phyloP scores from a whole-genome alignment of 78 protist genomes.

The Bigelowiella natans region DNA sequence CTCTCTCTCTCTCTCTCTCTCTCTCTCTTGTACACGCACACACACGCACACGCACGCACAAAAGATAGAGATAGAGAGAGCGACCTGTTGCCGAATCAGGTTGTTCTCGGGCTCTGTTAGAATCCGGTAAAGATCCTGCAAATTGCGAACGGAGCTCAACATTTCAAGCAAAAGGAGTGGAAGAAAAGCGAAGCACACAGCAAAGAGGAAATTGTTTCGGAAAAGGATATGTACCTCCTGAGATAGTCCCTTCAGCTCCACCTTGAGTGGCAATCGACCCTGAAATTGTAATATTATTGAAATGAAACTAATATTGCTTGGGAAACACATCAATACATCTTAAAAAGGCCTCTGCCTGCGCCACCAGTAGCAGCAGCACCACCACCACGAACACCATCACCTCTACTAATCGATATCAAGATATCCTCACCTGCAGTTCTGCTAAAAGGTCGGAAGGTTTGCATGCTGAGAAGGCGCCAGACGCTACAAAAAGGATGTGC shows the following conservation, averaged over 20 bases:
- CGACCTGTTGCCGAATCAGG: slow-evolving; percentile 65
- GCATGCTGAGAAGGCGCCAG: slow-evolving; percentile 72
- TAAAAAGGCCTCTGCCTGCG: too few relatives aligned
- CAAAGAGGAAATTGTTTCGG: background rate
- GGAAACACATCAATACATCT: too few relatives aligned
- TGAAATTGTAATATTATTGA: slow-evolving; percentile 17
- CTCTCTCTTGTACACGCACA: too few relatives aligned
- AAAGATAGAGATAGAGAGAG: too few relatives aligned
- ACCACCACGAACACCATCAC: too few relatives aligned
- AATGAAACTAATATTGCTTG: too few relatives aligned
- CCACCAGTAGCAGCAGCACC: too few relatives aligned
- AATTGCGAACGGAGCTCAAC: background rate
- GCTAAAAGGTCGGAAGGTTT: slow-evolving; percentile 48
- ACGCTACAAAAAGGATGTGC: slow-evolving; percentile 70
- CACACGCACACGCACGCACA: too few relatives aligned
- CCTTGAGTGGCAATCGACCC: slow-evolving; percentile 81
- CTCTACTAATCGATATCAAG: too few relatives aligned
- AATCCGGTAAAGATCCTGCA: slow-evolving; percentile 28
- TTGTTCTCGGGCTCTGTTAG: slow-evolving; percentile 74
- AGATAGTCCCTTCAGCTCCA: slow-evolving; percentile 63
- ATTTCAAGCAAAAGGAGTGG: background rate
- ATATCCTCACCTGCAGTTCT: slow-evolving; percentile 29
- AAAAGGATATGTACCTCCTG: background rate
- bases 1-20: too few relatives aligned
- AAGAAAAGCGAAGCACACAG: background rate